Evolutionary conservation across 495 filamentous ascomycete genomes (phyloP), one percentile per base, ranked within the genome.

Genomic region (Penicillium pulvis): DNA sequence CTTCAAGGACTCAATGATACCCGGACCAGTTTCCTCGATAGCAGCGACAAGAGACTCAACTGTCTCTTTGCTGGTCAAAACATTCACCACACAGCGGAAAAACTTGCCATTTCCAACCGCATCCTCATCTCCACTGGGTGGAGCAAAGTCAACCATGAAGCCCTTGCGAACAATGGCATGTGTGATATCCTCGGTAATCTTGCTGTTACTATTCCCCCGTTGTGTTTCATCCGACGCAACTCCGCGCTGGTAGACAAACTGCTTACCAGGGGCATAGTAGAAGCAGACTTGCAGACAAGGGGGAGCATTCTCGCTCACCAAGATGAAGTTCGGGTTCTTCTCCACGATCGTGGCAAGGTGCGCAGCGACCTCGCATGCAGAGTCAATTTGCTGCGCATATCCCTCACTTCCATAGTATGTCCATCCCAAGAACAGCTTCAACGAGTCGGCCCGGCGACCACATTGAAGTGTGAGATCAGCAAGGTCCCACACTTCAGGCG

Each of bases 231-330:
- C 65, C 1, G 71, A 69, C 11, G 69, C 70, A 20, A 67, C 39
- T 17, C 67, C 68, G 8, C 72, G 73, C 33, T 68, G 66, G 55
- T 75, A 70, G 1, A 75, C 62, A 16, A 90, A 62, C 60, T 72
- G 57, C 6, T 85, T 83, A 24, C 75, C 79, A 0, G 84, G 83
- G 0, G 85, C 85, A 64, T 90, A 93, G 69, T 94, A 96, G 70
- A 97, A 98, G 75, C 93, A 98, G 17, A 98, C 90, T 77, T 98
- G 93, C 64, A 96, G 75, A 74, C 92, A 97, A 6, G 92, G 91
- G 42, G 91, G 88, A 47, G 92, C 90, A 58, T 90, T 86, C 53
- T 85, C 76, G 20, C 85, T 88, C 9, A 95, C 81, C 36, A 95
- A 80, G 43, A 83, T 74, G 64, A 97, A 87, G 65, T 93, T 74